Base-by-base conservation (phyloP, 129 eudicot species). In the Ambrosia trifida region DNA sequence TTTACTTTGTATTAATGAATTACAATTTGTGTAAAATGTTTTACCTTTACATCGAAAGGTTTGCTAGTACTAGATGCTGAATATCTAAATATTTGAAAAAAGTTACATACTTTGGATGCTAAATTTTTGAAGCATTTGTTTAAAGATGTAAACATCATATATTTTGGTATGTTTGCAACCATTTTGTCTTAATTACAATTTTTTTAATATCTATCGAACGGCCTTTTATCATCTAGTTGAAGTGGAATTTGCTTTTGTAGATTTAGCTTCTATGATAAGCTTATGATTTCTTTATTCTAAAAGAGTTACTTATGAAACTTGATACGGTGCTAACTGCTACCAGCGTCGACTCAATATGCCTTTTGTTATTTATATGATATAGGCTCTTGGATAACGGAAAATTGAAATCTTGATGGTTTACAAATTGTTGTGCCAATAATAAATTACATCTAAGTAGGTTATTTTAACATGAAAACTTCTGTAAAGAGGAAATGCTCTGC, bases 381-480 rank as follows among this genome's bases (percentile, higher is more conserved):
- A 70, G 51, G 64, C 64, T 16, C 52, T 53, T 64, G 17, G 16
- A 35, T 70, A 36, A 35, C 59, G 28, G 38, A 20, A 66, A 6
- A 12, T 18, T 66, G 57, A 41, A 56, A 57, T 57, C 36, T 11
- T 28, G 36, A 12, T 28, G 28, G 28, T 24, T 24, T 24, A 24
- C 24, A 19, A 54, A 19, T 20, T 54, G 33, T 4, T 54, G 14
- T 19, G 61, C 32, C 32, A 20, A 18, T 20, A 58, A 13, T 32
- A 7, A 9, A 58, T 33, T 32, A 7, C 28, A 58, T 19, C 17
- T 45, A 31, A 30, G 77, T 73, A 46, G 77, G 61, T 63, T 1
- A 32, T 32, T 19, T 47, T n/a, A 62, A 62, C 60, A 49, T 46
- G 24, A 61, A 45, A 46, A 58, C 17, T 45, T 32, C 36, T 31